A percentile compares a stretch with the other conserved stretches of the same genome.
phyloP scores from a whole-genome alignment of 495 filamentous ascomycete species.

The Aspergillus indologenus region DNA sequence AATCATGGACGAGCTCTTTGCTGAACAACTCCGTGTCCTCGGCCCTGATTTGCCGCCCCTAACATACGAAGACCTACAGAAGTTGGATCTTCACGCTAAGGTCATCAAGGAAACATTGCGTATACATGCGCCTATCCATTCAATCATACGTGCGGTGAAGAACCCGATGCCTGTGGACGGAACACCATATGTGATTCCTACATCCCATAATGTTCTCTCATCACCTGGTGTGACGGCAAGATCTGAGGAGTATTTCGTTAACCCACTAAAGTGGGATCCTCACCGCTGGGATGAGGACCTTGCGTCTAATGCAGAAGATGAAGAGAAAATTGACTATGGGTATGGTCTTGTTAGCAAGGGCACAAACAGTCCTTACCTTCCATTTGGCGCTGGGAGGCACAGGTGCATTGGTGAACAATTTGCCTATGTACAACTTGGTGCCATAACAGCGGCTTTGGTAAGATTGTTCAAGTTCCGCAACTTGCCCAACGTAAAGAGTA shows the following conservation, averaged over 20 bases:
- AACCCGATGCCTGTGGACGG: conserved; percentile 52
- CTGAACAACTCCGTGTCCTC: conserved; percentile 52
- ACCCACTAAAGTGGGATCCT: conserved; percentile 49
- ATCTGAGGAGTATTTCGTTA: conserved; percentile 42
- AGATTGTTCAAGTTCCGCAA: conserved; percentile 44
- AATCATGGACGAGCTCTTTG: conserved; percentile 55
- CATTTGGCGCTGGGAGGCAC: conserved; percentile 55
- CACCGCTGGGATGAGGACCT: conserved; percentile 48
- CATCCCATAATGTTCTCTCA: conserved; percentile 47
- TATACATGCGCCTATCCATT: conserved; percentile 63
- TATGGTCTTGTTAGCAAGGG: conserved; percentile 50
- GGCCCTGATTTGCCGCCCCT: conserved; percentile 50
- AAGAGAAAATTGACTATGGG: conserved; percentile 48
- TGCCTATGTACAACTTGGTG: conserved; percentile 51
- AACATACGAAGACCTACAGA: conserved; percentile 52
- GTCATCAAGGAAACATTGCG: conserved; percentile 62
- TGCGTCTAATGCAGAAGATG: conserved; percentile 30
- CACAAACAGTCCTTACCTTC: conserved; percentile 53
- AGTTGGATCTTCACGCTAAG: conserved; percentile 54
- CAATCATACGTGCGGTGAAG: conserved; percentile 60
- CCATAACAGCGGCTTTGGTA: conserved; percentile 47
- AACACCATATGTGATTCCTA: conserved; percentile 46
- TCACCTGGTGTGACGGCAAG: conserved; percentile 49
- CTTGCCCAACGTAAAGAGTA: conserved; percentile 23
- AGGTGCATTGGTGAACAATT: conserved; percentile 58